Percentiles rank a stretch among this genome's conserved stretches.
These are phyloP conservation scores for Scopulariopsis brevicaulis DNA, from an alignment of 2,329 filamentous ascomycete genomes.

Conservation along the genomic window DNA sequence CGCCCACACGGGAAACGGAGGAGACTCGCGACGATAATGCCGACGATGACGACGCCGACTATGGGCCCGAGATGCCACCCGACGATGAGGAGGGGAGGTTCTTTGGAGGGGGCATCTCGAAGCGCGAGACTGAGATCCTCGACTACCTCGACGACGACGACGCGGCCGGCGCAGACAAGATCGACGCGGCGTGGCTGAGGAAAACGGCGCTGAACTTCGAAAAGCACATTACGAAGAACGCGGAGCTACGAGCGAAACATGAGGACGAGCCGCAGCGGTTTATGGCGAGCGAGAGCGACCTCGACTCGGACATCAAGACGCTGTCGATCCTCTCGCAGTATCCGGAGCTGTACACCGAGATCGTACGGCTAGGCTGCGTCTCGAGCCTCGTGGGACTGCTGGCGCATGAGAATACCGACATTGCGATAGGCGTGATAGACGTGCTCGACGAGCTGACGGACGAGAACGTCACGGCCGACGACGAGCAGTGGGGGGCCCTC, in stretches of 20 bases:
- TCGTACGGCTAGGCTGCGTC: slow-evolving; percentile 63
- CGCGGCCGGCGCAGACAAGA: slow-evolving; percentile 50
- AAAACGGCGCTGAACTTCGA: slow-evolving; percentile 76
- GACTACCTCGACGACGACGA: slow-evolving; percentile 63
- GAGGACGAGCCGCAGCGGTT: slow-evolving; percentile 73
- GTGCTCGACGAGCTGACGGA: slow-evolving; percentile 86
- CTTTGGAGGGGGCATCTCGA: slow-evolving; percentile 83
- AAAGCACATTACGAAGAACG: slow-evolving; percentile 82
- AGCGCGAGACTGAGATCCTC: slow-evolving; percentile 69
- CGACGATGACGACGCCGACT: slow-evolving; percentile 38
- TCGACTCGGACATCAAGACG: slow-evolving; percentile 79
- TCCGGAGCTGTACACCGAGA: slow-evolving; percentile 69
- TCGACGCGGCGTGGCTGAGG: slow-evolving; percentile 75
- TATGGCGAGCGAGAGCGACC: slow-evolving; percentile 74
- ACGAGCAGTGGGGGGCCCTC: slow-evolving; percentile 69
- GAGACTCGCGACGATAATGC: slow-evolving; percentile 30
- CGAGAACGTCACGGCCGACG: slow-evolving; percentile 75
- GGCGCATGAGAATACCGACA: slow-evolving; percentile 93
- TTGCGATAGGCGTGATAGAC: slow-evolving; percentile 84
- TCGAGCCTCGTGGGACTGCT: slow-evolving; percentile 68
- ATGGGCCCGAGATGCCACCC: slow-evolving; percentile 31
- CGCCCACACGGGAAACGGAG: slow-evolving; percentile 26
- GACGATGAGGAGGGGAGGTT: slow-evolving; percentile 74
- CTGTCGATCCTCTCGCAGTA: slow-evolving; percentile 83
- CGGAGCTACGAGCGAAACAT: slow-evolving; percentile 76